Evolutionary conservation across 140 eudicot genomes (phyloP).

Genomic region (Bidens hawaiensis): DNA sequence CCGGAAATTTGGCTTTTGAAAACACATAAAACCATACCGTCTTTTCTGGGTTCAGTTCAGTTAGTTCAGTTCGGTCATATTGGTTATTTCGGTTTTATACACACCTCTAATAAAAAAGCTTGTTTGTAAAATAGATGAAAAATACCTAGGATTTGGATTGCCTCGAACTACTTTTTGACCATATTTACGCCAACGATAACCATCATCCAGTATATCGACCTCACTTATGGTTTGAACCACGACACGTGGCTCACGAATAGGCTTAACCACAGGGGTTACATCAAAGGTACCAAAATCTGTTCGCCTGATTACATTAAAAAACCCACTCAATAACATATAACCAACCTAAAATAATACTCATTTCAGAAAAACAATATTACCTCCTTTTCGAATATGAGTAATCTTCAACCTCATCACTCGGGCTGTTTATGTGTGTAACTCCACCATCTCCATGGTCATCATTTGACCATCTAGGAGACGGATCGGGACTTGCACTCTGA

Average conservation of each 20-base stretch:
- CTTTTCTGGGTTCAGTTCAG: too few relatives aligned
- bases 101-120: too few relatives aligned
- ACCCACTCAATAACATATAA: constrained; percentile 1
- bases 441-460: constrained; percentile 41
- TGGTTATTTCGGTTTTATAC: too few relatives aligned
- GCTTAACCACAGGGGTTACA: constrained; percentile 60
- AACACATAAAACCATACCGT: too few relatives aligned
- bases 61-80: too few relatives aligned
- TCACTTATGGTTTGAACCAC: constrained; percentile 87
- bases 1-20: too few relatives aligned
- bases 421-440: constrained; percentile 25
- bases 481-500: constrained; percentile 57
- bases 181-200: constrained; percentile 86
- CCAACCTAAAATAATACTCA: not conserved
- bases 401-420: constrained; percentile 51
- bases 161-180: constrained; percentile 92
- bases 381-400: constrained; percentile 74
- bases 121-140: too few relatives aligned
- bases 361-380: constrained; percentile 37
- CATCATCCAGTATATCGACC: constrained; percentile 87
- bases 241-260: constrained; percentile 82
- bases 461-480: constrained; percentile 50
- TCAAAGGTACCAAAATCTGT: too few relatives aligned
- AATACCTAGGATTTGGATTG: constrained; percentile 89
- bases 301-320: not conserved